Conservation (phyloP, 2,329 filamentous ascomycete genomes). For the Penicillium sp. region DNA sequence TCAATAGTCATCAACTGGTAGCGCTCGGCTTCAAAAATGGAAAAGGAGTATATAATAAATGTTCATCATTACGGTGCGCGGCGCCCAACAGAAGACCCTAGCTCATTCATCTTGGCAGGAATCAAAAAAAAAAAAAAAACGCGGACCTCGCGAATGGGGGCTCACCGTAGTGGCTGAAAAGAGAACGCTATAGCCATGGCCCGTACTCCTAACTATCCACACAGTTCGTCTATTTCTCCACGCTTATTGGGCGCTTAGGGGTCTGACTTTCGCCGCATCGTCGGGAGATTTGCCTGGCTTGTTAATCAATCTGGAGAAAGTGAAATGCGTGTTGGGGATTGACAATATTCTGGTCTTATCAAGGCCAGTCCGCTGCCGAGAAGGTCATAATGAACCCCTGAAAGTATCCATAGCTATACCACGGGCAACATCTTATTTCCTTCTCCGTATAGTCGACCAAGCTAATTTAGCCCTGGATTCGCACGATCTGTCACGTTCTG, state of each 20-base stretch:
- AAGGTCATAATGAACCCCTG: not conserved
- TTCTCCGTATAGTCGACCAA: not conserved
- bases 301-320: conserved; percentile 20
- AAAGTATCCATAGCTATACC: not conserved
- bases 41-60: not conserved
- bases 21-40: too few species aligned
- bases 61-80: not conserved
- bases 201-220: conserved; percentile 23
- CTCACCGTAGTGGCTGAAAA: conserved; percentile 25
- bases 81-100: not conserved
- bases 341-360: conserved; percentile 7
- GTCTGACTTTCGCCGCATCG: conserved; percentile 18
- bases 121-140: not conserved
- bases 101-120: not conserved
- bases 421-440: not conserved
- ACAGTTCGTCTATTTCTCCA: conserved; percentile 19
- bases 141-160: conserved; percentile 20
- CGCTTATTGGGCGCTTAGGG: conserved; percentile 26
- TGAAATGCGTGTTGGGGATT: not conserved
- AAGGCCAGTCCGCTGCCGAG: not conserved
- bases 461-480: conserved; percentile 1
- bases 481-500: conserved; percentile 8
- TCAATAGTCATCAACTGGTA: not conserved
- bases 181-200: conserved; percentile 27
- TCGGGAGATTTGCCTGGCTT: conserved; percentile 16